Conservation (phyloP, 148 eudicot species). For the Amaranthus palmeri region DNA sequence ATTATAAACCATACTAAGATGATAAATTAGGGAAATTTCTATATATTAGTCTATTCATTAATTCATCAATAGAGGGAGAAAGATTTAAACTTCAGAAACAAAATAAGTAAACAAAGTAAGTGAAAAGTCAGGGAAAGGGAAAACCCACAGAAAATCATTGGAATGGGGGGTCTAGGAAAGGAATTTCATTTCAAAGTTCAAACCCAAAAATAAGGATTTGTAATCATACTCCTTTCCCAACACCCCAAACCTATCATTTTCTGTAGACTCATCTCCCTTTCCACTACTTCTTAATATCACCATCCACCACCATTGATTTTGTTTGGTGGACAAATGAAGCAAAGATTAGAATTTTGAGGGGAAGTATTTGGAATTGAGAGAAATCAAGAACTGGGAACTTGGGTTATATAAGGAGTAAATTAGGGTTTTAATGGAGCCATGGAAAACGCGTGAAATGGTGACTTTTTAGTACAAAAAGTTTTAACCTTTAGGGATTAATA, state of each 20-base stretch:
- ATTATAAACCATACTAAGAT: too few species aligned
- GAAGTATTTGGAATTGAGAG: background rate
- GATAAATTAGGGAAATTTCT: background rate
- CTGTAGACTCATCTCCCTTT: slow-evolving; percentile 21
- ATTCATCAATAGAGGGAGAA: background rate
- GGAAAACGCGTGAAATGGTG: too few species aligned
- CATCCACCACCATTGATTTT: background rate
- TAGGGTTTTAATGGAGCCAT: background rate
- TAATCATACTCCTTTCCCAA: slow-evolving; percentile 15
- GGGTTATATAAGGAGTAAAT: background rate
- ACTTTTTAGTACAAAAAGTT: too few species aligned
- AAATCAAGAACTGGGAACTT: background rate
- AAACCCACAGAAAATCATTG: slow-evolving; percentile 20
- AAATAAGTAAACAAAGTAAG: background rate
- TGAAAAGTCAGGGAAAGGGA: slow-evolving; percentile 23
- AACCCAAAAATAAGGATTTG: background rate
- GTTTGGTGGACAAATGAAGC: background rate
- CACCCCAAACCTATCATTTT: slow-evolving; percentile 17
- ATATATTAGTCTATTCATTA: background rate
- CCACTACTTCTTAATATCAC: slow-evolving; percentile 9
- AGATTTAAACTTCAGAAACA: background rate
- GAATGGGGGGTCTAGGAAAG: slow-evolving; percentile 28
- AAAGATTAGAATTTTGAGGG: background rate
- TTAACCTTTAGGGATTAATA: too few species aligned
- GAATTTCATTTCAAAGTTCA: background rate